A percentile compares a stretch with the other conserved stretches of the same genome.
Evolutionary conservation across 768 basidiomycete genomes (phyloP).

Genomic region (Amanita inopinata): DNA sequence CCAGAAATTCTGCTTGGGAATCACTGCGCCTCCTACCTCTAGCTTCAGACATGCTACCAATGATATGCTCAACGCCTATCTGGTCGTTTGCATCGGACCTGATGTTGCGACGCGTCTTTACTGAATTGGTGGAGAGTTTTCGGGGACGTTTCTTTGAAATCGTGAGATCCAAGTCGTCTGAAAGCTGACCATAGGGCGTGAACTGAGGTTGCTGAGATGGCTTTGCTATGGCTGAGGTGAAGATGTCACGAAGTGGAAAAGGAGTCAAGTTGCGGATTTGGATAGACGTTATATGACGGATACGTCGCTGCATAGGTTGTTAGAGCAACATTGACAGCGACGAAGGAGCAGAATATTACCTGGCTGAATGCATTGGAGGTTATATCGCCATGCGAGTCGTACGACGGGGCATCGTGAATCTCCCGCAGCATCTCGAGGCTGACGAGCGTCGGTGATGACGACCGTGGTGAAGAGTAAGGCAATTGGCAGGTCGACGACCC

Average conservation of each 20-base stretch:
- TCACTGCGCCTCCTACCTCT: slow-evolving; percentile 34
- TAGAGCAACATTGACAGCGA: background rate
- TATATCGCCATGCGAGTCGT: background rate
- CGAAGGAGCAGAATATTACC: background rate
- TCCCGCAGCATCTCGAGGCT: too few relatives aligned
- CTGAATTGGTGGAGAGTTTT: slow-evolving; percentile 51
- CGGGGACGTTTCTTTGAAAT: slow-evolving; percentile 49
- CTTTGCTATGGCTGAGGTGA: slow-evolving; percentile 65
- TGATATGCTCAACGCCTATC: slow-evolving; percentile 20
- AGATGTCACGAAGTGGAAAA: slow-evolving; percentile 69
- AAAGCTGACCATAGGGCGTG: slow-evolving; percentile 42
- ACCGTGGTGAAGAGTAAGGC: background rate
- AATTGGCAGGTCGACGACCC: too few relatives aligned
- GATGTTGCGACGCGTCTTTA: slow-evolving; percentile 34
- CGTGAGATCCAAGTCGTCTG: slow-evolving; percentile 65
- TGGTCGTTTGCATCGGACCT: slow-evolving; percentile 34
- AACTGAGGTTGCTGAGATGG: slow-evolving; percentile 57
- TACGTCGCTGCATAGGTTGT: slow-evolving; percentile 39
- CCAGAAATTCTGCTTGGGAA: slow-evolving; percentile 12
- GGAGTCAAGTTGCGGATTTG: slow-evolving; percentile 80
- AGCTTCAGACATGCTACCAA: slow-evolving; percentile 15
- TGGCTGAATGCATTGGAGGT: slow-evolving; percentile 1
- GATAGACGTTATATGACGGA: slow-evolving; percentile 64
- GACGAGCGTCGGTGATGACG: background rate
- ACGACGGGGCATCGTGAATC: too few relatives aligned